Evolutionary conservation across 495 filamentous ascomycete species (phyloP).

Genomic region (Xylaria telfairii): DNA sequence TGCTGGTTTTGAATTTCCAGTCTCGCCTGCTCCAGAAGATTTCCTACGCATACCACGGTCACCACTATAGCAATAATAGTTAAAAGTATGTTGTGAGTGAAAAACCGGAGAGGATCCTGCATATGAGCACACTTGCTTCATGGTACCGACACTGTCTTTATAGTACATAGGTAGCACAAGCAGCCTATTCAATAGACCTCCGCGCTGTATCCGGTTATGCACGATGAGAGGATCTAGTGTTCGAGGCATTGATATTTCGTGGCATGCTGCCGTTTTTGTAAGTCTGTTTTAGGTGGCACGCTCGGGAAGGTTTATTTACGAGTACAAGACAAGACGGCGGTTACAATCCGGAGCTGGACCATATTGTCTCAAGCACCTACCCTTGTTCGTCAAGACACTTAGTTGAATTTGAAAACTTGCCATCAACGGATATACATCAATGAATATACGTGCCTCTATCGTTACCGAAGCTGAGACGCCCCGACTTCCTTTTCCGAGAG

Average conservation of each 20-base stretch:
- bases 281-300: no score
- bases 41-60: neutral
- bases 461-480: neutral
- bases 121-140: conserved; percentile 12
- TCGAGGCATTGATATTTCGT: no score
- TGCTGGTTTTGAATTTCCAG: neutral
- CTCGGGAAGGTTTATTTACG: no score
- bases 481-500: neutral
- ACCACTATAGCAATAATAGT: neutral
- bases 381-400: neutral
- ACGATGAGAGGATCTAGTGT: no score
- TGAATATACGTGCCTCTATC: neutral
- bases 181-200: no score
- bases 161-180: neutral
- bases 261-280: no score
- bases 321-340: no score
- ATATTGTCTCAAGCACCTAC: neutral
- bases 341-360: no score
- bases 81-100: no score
- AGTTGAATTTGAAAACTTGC: neutral
- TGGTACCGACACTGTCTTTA: neutral
- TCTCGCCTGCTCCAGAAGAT: neutral
- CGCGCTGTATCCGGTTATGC: no score
- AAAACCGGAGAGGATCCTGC: neutral
- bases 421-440: neutral